A percentile compares a stretch with the other conserved stretches of the same genome.
Conservation (phyloP, 2,329 filamentous ascomycete genomes). For the Aspergillus calidoustus region DNA sequence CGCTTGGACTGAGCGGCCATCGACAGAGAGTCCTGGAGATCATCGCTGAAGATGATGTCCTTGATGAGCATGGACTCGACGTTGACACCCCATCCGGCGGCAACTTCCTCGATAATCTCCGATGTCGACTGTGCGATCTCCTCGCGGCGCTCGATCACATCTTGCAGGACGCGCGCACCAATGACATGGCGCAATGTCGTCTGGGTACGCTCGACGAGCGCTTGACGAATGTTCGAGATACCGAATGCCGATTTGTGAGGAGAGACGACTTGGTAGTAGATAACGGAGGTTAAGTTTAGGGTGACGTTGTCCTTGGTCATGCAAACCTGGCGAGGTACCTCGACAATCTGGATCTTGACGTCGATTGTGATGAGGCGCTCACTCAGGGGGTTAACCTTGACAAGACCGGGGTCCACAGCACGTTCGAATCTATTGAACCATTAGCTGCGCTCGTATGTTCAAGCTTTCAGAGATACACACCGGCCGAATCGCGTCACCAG, state of each 20-base stretch:
- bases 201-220: slow-evolving; percentile 96
- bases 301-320: slow-evolving; percentile 99
- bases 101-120: slow-evolving; percentile 97
- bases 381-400: slow-evolving; percentile 95
- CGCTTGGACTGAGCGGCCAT: slow-evolving; percentile 99
- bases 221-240: slow-evolving; percentile 90
- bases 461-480: slow-evolving; percentile 27
- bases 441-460: background rate
- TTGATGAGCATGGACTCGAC: slow-evolving; percentile 99
- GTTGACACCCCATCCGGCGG: slow-evolving; percentile 89
- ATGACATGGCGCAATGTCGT: slow-evolving; percentile 97
- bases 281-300: slow-evolving; percentile 89
- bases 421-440: slow-evolving; percentile 69
- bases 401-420: slow-evolving; percentile 92
- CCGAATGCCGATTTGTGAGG: slow-evolving; percentile 98
- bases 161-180: slow-evolving; percentile 91
- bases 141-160: slow-evolving; percentile 97
- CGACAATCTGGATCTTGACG: slow-evolving; percentile 97
- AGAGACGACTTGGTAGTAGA: slow-evolving; percentile 97
- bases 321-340: slow-evolving; percentile 94
- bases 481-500: slow-evolving; percentile 92
- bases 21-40: slow-evolving; percentile 92
- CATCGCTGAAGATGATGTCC: slow-evolving; percentile 95
- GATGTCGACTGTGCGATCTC: slow-evolving; percentile 94
- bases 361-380: slow-evolving; percentile 90